Base-by-base conservation (phyloP, 345 rosid genomes). In the Citrus unshiu region DNA sequence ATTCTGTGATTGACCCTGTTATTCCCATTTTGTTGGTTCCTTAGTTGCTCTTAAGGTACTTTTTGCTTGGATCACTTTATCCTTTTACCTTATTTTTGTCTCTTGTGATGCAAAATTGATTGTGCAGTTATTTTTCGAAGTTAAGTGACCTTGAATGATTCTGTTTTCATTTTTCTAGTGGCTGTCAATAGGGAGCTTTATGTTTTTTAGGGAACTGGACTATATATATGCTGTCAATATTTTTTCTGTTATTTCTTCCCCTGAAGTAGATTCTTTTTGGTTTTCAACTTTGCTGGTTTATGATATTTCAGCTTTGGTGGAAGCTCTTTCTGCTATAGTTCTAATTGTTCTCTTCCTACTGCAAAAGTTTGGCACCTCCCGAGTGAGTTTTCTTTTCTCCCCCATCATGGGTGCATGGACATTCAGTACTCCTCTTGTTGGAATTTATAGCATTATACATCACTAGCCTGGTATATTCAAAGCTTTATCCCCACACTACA, bases 391-490 rank as follows among this genome's bases (percentile, higher is more conserved):
- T 86, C 83, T 93, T 74, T 95, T 95, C 59, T 93, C 98, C 18
- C 97, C 98, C 2, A 86, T 95, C 78, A 93, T 95, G 86, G 89
- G 88, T 9, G 88, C 92, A n/a, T 95, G 98, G 98, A 92, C 94
- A 43, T 77, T 93, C 69, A 82, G 81, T 37, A 92, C 97, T 70
- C 95, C 95, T 5, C 82, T 93, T 49, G 90, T 95, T 10, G 98
- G 97, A 73, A 79, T 92, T 39, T 92, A 92, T 73, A 93, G 90
- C 85, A 92, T 95, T 81, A 81, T 90, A 85, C 86, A 72, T 72
- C 81, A 93, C 40, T 95, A 95, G 74, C 93, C 91, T 7, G 76
- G 84, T 54, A 87, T 93, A 76, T 89, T 93, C 88, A 93, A 89
- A 89, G 95, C 98, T 81, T 81, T 93, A 81, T 93, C 92, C 13